Evolutionary conservation across 2,329 filamentous ascomycete genomes (phyloP).

Genomic region (Furcasterigmium furcatum): DNA sequence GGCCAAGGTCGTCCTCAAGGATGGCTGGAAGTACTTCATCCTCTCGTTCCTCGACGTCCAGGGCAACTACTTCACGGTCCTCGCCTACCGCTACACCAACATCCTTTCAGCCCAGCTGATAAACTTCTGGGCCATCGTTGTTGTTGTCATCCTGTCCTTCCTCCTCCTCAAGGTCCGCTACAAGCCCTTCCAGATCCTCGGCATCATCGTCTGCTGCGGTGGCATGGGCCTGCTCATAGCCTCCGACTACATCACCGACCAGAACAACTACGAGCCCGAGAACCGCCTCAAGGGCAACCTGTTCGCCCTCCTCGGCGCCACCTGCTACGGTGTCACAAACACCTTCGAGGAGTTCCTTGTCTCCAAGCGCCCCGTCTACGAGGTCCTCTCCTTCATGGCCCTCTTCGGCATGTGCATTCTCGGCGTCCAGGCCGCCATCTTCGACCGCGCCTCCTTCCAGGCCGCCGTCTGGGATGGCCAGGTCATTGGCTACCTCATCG

Average conservation of each 20-base stretch:
- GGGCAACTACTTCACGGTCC: constrained; percentile 96
- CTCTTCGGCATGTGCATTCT: constrained; percentile 90
- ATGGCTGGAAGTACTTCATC: constrained; percentile 93
- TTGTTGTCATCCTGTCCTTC: constrained; percentile 85
- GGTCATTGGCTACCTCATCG: constrained; percentile 79
- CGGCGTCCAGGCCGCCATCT: constrained; percentile 85
- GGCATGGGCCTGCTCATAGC: constrained; percentile 85
- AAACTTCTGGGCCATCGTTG: constrained; percentile 97
- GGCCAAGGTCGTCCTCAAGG: constrained; percentile 56
- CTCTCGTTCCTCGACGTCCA: constrained; percentile 91
- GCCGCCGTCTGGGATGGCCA: constrained; percentile 61
- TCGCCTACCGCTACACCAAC: constrained; percentile 90
- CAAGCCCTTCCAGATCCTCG: constrained; percentile 77
- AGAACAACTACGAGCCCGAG: constrained; percentile 64
- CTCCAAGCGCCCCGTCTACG: constrained; percentile 80
- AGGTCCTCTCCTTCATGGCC: constrained; percentile 88
- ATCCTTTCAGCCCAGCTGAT: constrained; percentile 91
- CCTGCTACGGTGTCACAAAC: constrained; percentile 87
- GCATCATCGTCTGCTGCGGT: constrained; percentile 87
- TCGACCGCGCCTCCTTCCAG: constrained; percentile 74
- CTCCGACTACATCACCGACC: constrained; percentile 79
- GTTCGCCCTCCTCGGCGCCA: constrained; percentile 85
- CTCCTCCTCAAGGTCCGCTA: constrained; percentile 83
- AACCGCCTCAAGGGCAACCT: constrained; percentile 87
- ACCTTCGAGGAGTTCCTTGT: constrained; percentile 95